Evolutionary conservation across 306 rosid species (phyloP).

Genomic region (Phaseolus lunatus): DNA sequence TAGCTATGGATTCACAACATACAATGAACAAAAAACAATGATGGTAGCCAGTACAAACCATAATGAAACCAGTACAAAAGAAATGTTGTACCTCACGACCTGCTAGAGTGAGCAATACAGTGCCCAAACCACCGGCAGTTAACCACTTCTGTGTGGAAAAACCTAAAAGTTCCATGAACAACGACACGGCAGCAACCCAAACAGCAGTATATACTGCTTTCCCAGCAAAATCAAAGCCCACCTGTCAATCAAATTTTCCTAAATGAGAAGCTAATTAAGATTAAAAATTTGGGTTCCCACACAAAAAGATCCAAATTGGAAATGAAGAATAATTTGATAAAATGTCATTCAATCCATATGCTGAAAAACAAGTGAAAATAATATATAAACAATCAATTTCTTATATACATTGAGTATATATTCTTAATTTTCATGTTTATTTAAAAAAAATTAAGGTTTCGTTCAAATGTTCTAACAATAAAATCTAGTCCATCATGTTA

Average conservation of each 20-base stretch:
- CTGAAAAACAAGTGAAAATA: slow-evolving; percentile 23
- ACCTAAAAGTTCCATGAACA: slow-evolving; percentile 97
- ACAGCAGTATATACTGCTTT: slow-evolving; percentile 90
- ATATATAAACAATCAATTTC: slow-evolving; percentile 18
- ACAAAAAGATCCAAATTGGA: slow-evolving; percentile 35
- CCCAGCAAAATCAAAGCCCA: slow-evolving; percentile 96
- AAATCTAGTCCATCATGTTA: slow-evolving; percentile 29
- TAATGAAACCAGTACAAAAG: slow-evolving; percentile 39
- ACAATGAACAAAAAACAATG: slow-evolving; percentile 32
- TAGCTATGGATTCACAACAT: slow-evolving; percentile 13
- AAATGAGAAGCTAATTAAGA: slow-evolving; percentile 30
- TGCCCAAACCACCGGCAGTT: slow-evolving; percentile 99
- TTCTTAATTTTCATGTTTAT: slow-evolving; percentile 21
- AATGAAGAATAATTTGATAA: slow-evolving; percentile 17
- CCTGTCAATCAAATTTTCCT: slow-evolving; percentile 53
- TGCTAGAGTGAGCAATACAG: slow-evolving; percentile 92
- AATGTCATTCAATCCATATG: slow-evolving; percentile 19
- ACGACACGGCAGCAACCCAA: slow-evolving; percentile 97
- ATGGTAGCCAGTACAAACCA: not conserved
- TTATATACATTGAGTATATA: not conserved
- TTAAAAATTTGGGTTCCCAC: slow-evolving; percentile 28
- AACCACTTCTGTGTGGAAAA: slow-evolving; percentile 98
- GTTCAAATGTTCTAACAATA: slow-evolving; percentile 19
- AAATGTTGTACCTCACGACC: slow-evolving; percentile 88
- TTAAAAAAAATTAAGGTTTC: slow-evolving; percentile 32